Base-by-base conservation (phyloP, 345 rosid species). In the Nephelium lappaceum region DNA sequence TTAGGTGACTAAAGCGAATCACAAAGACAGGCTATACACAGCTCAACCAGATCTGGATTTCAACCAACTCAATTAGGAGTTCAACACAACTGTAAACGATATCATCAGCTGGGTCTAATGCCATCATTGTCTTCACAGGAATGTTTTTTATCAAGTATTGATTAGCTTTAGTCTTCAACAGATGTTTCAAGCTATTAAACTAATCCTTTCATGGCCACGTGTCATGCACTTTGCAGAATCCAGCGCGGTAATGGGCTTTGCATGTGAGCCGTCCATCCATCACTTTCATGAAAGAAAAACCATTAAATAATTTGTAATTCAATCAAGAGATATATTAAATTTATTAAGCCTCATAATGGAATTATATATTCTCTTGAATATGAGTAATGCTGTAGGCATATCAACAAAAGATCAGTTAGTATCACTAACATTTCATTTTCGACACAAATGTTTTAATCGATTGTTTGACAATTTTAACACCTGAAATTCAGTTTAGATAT, bases 21-120 rank as follows among this genome's bases (percentile, higher is more conserved):
- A 67, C 1, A 42, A 69, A n/a, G 36, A 21, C 55, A 69, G 72
- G 55, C 18, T 43, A 69, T 69, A 10, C 55, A 69, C 72, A 69
- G 55, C 72, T 69, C 12, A 25, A 18, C 12, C 9, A n/a, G 11
- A n/a, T 45, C 10, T 18, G 21, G 24, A 57, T 57, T 18, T 5
- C 62, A 18, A 57, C 62, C 62, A 57, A 6, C 23, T 57, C 51
- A 57, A 57, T 57, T 6, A 57, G 62, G 10, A 57, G 62, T 24
- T 57, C 6, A 57, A 16, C 23, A 57, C n/a, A 16, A 5, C 62
- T 47, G 53, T 47, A 12, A 57, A n/a, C 62, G 6, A 2, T 57
- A 51, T 51, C 18, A 57, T 57, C 61, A 55, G n/a, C 55, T 12
- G 19, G 55, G 55, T 49, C 55, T 31, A 31, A 31, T 31, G 36